Evolutionary conservation across 2,329 filamentous ascomycete species (phyloP).

Genomic region (Colletotrichum eremochloae): DNA sequence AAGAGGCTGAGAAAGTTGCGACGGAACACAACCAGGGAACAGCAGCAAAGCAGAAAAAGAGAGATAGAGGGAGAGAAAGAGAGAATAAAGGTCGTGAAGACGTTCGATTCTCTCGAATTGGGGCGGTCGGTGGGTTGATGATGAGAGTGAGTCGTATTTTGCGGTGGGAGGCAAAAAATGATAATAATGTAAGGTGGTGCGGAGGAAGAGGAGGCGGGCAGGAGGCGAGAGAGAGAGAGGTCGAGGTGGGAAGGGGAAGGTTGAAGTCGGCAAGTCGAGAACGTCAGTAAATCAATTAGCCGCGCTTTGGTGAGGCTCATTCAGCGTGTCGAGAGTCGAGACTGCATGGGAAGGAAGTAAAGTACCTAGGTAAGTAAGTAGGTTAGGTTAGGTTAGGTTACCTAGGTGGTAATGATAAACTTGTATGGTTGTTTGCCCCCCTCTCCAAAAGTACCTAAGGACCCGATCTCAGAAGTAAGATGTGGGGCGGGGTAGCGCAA

Average conservation of each 20-base stretch:
- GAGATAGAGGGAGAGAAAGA: neutral
- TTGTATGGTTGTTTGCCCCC: neutral
- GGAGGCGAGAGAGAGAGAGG: neutral
- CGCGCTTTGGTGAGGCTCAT: slow-evolving; percentile 30
- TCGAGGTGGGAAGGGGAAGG: neutral
- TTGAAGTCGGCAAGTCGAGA: slow-evolving; percentile 29
- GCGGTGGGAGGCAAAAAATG: neutral
- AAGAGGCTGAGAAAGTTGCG: neutral
- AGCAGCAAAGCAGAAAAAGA: neutral
- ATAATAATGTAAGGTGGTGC: neutral
- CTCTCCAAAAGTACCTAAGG: neutral
- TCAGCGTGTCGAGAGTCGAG: slow-evolving; percentile 23
- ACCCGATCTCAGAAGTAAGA: neutral
- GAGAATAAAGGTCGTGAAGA: neutral
- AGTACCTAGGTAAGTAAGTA: neutral
- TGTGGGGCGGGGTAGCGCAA: neutral
- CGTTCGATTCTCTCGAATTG: neutral
- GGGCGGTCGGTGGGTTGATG: neutral
- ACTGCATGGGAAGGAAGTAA: neutral
- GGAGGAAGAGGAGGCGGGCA: neutral
- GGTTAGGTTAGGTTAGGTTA: no score
- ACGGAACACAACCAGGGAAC: neutral
- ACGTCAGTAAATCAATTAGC: slow-evolving; percentile 36
- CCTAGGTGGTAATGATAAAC: neutral
- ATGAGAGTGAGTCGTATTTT: neutral